Conservation (phyloP, 2,329 filamentous ascomycete species). For the Fusarium sp. region DNA sequence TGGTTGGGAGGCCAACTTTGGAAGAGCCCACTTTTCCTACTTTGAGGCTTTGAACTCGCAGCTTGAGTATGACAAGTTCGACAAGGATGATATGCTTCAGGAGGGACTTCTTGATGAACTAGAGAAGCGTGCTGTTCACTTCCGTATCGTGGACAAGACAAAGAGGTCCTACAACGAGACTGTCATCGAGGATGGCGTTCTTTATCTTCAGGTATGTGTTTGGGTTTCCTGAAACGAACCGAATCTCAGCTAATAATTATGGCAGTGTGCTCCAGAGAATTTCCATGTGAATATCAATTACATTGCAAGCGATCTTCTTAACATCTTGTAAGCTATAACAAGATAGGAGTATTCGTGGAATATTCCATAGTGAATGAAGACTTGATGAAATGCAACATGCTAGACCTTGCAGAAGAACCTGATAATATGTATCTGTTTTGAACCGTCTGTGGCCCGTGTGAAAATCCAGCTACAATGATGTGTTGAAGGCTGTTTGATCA, state of each 20-base stretch:
- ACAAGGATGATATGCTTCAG: conserved; percentile 63
- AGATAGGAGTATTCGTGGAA: too few relatives aligned
- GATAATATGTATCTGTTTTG: too few relatives aligned
- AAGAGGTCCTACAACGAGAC: conserved; percentile 62
- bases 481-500: too few relatives aligned
- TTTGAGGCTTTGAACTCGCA: conserved; percentile 60
- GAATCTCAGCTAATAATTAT: conserved; percentile 13
- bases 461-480: too few relatives aligned
- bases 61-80: conserved; percentile 62
- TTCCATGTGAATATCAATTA: conserved; percentile 58
- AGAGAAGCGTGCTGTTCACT: conserved; percentile 59
- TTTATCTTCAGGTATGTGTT: conserved; percentile 64
- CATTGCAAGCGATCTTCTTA: conserved; percentile 54
- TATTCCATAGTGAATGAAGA: background rate
- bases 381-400: too few relatives aligned
- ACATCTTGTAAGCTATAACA: conserved; percentile 50
- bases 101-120: conserved; percentile 65
- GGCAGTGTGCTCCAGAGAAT: conserved; percentile 53
- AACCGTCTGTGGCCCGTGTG: too few relatives aligned
- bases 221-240: too few relatives aligned
- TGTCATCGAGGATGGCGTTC: conserved; percentile 63
- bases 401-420: too few relatives aligned
- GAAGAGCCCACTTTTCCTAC: conserved; percentile 59
- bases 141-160: conserved; percentile 63
- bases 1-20: conserved; percentile 63